phyloP scores from a whole-genome alignment of 768 basidiomycete genomes.

The Leccinum broughii region DNA sequence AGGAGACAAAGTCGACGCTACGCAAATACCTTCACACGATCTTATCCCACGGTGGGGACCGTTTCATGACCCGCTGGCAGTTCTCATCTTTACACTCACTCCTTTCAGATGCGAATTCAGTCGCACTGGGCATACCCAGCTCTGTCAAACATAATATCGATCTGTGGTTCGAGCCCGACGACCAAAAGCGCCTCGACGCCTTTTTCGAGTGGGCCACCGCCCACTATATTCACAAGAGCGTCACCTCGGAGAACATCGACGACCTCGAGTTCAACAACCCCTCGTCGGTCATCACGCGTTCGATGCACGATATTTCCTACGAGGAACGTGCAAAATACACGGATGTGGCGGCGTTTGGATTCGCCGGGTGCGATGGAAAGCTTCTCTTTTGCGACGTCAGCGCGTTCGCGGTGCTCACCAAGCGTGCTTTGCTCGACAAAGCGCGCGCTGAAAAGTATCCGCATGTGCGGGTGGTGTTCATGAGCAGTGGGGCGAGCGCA shows the following conservation, averaged over 20 bases:
- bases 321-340: conserved; percentile 17
- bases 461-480: conserved; percentile 18
- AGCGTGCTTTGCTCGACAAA: conserved; percentile 22
- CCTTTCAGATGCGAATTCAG: conserved; percentile 6
- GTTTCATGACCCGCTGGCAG: too few species aligned
- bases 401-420: conserved; percentile 9
- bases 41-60: conserved; percentile 19
- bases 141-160: not conserved
- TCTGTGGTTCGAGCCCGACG: conserved; percentile 4
- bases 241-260: conserved; percentile 15
- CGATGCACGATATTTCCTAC: conserved; percentile 14
- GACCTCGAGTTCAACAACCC: conserved; percentile 18
- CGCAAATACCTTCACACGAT: conserved; percentile 22
- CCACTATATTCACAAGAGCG: conserved; percentile 18
- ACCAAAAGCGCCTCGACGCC: conserved; percentile 12
- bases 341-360: not conserved
- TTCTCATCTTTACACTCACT: not conserved
- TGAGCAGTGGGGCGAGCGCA: conserved; percentile 15
- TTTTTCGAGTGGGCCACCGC: conserved; percentile 20
- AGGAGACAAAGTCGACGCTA: conserved; percentile 8
- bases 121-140: conserved; percentile 14
- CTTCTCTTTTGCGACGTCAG: conserved; percentile 12
- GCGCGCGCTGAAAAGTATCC: conserved; percentile 9
- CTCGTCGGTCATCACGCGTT: conserved; percentile 6
- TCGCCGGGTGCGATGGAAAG: conserved; percentile 13